Percentiles rank a stretch among this genome's conserved stretches.
phyloP scores from a whole-genome alignment of 768 basidiomycete species.

The Xerocomellus intermedius region DNA sequence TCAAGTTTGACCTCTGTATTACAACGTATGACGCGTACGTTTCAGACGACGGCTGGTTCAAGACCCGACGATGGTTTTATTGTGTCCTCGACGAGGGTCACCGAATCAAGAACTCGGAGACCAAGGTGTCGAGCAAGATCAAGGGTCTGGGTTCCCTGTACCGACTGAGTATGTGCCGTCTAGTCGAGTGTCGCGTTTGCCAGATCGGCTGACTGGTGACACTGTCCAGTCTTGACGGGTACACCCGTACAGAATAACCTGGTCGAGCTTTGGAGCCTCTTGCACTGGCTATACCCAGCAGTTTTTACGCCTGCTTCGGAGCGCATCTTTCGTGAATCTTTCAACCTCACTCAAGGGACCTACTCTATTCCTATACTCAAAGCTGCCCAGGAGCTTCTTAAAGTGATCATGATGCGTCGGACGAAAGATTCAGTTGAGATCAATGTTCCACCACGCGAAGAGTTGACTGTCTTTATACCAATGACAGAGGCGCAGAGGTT shows the following conservation, averaged over 20 bases:
- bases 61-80: constrained; percentile 53
- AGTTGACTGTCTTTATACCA: constrained; percentile 55
- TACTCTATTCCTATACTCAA: constrained; percentile 51
- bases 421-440: constrained; percentile 53
- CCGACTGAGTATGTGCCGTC: constrained; percentile 45
- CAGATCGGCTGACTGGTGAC: not conserved
- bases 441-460: constrained; percentile 55
- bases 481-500: constrained; percentile 60
- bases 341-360: constrained; percentile 50
- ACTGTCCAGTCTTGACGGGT: constrained; percentile 57
- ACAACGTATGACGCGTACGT: constrained; percentile 70
- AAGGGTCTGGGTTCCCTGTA: constrained; percentile 56
- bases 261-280: constrained; percentile 53
- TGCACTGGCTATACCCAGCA: constrained; percentile 55
- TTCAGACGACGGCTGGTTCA: constrained; percentile 60
- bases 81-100: constrained; percentile 69
- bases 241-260: constrained; percentile 73
- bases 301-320: constrained; percentile 51
- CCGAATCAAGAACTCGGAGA: constrained; percentile 68
- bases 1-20: constrained; percentile 49
- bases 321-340: constrained; percentile 48
- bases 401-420: constrained; percentile 56
- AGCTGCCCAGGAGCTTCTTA: constrained; percentile 48
- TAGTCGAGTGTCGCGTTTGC: not conserved
- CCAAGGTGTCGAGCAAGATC: constrained; percentile 50